Evolutionary conservation across 768 basidiomycete species (phyloP).

Genomic region (Trichaptum fuscoviolaceum): DNA sequence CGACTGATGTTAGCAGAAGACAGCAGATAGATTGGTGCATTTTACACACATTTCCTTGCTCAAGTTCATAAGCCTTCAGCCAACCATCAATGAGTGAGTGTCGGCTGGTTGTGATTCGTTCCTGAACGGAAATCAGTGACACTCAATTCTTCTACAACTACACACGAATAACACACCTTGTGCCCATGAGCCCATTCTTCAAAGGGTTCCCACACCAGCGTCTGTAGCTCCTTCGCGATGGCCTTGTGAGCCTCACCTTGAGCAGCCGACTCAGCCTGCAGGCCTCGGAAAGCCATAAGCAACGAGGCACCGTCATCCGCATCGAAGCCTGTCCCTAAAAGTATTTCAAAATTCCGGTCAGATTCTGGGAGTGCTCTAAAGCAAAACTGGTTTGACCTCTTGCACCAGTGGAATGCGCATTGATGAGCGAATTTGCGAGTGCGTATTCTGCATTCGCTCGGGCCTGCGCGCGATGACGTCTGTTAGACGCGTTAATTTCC

Average conservation of each 20-base stretch:
- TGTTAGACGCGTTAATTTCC: not conserved
- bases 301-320: conserved; percentile 85
- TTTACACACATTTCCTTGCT: conserved; percentile 51
- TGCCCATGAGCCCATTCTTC: conserved; percentile 72
- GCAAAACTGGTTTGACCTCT: conserved; percentile 33
- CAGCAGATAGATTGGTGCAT: not conserved
- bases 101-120: conserved; percentile 56
- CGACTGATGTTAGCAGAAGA: not conserved
- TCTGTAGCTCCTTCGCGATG: conserved; percentile 70
- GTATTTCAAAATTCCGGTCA: not conserved
- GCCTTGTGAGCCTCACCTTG: conserved; percentile 74
- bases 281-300: conserved; percentile 71
- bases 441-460: conserved; percentile 66
- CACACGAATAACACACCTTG: conserved; percentile 39
- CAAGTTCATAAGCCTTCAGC: conserved; percentile 66
- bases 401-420: conserved; percentile 43
- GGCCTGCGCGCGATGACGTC: conserved; percentile 40
- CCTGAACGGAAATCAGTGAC: conserved; percentile 31
- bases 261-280: conserved; percentile 63
- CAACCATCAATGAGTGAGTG: conserved; percentile 57
- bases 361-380: not conserved
- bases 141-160: not conserved
- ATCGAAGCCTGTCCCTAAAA: conserved; percentile 56
- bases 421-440: conserved; percentile 53
- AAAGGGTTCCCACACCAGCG: conserved; percentile 77